These are phyloP conservation scores for Pseudopithomyces maydicus DNA, from an alignment of 2,329 filamentous ascomycete species.

Conservation along the genomic window DNA sequence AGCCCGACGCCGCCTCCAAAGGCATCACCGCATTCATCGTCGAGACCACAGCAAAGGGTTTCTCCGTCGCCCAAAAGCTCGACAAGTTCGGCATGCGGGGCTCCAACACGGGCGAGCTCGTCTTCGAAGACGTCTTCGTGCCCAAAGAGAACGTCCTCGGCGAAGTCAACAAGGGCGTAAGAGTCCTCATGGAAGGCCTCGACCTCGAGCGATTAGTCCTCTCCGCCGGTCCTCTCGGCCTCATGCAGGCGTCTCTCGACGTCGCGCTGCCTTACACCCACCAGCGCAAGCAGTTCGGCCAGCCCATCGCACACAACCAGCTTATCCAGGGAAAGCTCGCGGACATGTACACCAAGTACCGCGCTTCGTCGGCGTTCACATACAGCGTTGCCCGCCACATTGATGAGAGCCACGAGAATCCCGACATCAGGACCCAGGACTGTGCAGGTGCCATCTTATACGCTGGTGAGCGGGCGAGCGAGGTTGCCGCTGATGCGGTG, in stretches of 20 bases:
- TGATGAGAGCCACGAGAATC: constrained; percentile 61
- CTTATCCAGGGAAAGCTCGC: constrained; percentile 90
- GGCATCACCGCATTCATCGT: constrained; percentile 96
- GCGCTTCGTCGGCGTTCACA: constrained; percentile 83
- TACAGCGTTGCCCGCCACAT: constrained; percentile 80
- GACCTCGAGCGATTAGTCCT: constrained; percentile 93
- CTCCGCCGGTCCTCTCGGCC: constrained; percentile 84
- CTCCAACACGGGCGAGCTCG: constrained; percentile 91
- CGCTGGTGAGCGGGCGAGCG: constrained; percentile 86
- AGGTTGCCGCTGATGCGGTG: constrained; percentile 84
- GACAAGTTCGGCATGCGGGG: constrained; percentile 99
- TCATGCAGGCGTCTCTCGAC: constrained; percentile 93
- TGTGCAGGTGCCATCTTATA: constrained; percentile 94
- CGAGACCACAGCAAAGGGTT: constrained; percentile 71
- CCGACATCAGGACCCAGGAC: constrained; percentile 77
- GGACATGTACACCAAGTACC: constrained; percentile 96
- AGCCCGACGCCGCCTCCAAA: constrained; percentile 77
- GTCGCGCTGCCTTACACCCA: constrained; percentile 87
- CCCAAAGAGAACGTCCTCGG: constrained; percentile 82
- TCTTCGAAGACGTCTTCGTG: constrained; percentile 90
- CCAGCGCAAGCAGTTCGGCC: constrained; percentile 84
- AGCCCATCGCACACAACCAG: constrained; percentile 88
- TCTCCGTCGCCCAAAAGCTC: constrained; percentile 85
- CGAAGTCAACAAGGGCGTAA: constrained; percentile 77
- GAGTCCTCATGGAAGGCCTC: constrained; percentile 93